Conservation (phyloP, 306 rosid genomes). For the Cucumis melo region DNA sequence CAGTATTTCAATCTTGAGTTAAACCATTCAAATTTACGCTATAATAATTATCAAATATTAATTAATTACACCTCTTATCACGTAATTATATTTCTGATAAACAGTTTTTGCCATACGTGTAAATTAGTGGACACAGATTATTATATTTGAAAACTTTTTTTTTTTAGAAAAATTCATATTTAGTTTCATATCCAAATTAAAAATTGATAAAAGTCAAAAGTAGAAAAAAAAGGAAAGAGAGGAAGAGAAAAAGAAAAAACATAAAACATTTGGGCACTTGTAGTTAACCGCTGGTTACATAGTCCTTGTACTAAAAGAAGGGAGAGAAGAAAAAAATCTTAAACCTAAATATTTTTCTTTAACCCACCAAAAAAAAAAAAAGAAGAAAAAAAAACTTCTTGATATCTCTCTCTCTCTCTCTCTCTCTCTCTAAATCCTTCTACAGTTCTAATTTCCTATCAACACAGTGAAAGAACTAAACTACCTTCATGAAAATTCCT, state of each 20-base stretch:
- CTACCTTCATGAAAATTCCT: not conserved
- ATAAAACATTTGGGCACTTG: not conserved
- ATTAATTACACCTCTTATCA: no score
- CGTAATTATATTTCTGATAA: no score
- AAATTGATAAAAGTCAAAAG: not conserved
- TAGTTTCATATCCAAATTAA: not conserved
- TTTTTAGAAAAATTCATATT: not conserved
- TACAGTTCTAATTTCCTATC: not conserved
- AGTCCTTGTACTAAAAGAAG: conserved; percentile 1
- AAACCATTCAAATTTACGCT: not conserved
- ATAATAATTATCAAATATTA: not conserved
- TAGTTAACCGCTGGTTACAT: conserved; percentile 1
- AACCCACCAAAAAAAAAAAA: not conserved
- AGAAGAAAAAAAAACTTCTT: not conserved
- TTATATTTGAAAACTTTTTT: no score
- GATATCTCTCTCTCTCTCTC: not conserved
- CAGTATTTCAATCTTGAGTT: no score
- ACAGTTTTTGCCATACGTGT: no score
- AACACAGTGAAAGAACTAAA: not conserved
- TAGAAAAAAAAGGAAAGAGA: not conserved
- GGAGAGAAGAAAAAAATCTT: not conserved
- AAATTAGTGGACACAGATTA: no score
- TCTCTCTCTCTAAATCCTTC: not conserved
- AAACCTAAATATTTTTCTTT: not conserved
- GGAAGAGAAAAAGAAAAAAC: not conserved